These are phyloP conservation scores for Solanum hybrid DNA, from an alignment of 305 asterid genomes.

Conservation along the genomic window DNA sequence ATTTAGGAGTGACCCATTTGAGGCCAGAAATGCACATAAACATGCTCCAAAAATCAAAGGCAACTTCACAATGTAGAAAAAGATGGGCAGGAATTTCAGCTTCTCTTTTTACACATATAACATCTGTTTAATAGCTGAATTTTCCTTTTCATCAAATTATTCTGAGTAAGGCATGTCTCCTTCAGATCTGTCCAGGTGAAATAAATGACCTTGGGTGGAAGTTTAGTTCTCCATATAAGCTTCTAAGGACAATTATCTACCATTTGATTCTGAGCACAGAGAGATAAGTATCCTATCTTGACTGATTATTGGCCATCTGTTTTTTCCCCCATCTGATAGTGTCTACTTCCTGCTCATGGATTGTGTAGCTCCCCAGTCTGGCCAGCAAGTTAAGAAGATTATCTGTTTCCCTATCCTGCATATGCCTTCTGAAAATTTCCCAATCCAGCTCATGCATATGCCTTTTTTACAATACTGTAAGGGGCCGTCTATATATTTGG, in stretches of 20 bases:
- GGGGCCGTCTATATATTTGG: neutral
- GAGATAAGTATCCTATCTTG: neutral
- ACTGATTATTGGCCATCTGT: neutral
- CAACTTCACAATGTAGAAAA: neutral
- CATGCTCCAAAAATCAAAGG: neutral
- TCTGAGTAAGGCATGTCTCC: neutral
- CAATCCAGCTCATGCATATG: neutral
- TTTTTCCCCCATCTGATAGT: neutral
- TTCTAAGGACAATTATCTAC: neutral
- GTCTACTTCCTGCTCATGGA: neutral
- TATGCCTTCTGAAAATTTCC: too few species aligned
- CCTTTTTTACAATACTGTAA: neutral
- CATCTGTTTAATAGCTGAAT: neutral
- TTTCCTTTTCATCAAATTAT: neutral
- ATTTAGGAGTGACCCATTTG: neutral
- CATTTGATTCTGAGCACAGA: neutral
- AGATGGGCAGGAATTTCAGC: neutral
- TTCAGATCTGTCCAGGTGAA: neutral
- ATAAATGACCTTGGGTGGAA: neutral
- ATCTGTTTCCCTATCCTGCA: neutral
- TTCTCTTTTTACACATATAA: neutral
- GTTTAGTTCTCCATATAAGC: neutral
- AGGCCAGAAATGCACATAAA: neutral
- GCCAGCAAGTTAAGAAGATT: neutral
- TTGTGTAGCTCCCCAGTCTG: neutral